These are phyloP conservation scores for Vanilla planifolia DNA, from an alignment of 106 monocot genomes.

Conservation along the genomic window DNA sequence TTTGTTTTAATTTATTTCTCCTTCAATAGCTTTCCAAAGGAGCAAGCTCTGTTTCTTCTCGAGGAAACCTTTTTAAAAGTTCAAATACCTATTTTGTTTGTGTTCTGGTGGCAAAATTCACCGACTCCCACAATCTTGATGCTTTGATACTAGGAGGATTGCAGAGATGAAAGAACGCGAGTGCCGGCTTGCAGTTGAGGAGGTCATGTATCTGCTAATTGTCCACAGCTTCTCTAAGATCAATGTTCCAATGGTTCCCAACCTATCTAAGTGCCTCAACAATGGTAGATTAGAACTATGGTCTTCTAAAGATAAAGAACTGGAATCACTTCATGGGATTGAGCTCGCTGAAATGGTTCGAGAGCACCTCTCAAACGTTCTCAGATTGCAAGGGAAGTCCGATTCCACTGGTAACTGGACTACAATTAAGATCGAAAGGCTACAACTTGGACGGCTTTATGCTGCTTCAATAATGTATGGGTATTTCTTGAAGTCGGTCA, in stretches of 20 bases:
- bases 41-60: no score
- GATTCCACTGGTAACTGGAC: slow-evolving; percentile 13
- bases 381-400: slow-evolving; percentile 17
- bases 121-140: not conserved
- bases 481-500: slow-evolving; percentile 51
- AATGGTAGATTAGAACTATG: slow-evolving; percentile 27
- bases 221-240: slow-evolving; percentile 45
- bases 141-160: slow-evolving; percentile 39
- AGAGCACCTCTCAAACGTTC: slow-evolving; percentile 41
- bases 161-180: slow-evolving; percentile 48
- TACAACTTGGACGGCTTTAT: slow-evolving; percentile 49
- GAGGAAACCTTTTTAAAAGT: no score
- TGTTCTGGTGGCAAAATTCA: no score
- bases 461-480: slow-evolving; percentile 65
- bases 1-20: no score
- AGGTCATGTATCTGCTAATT: slow-evolving; percentile 62
- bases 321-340: slow-evolving; percentile 40
- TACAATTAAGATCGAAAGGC: slow-evolving; percentile 29
- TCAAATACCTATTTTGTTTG: no score
- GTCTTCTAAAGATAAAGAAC: slow-evolving; percentile 36
- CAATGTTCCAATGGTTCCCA: slow-evolving; percentile 53
- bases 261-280: slow-evolving; percentile 23
- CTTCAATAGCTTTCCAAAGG: no score
- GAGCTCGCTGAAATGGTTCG: slow-evolving; percentile 39
- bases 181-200: slow-evolving; percentile 40